Base-by-base conservation (phyloP, 1,139 yeast genomes). In the Taphrina communis region DNA sequence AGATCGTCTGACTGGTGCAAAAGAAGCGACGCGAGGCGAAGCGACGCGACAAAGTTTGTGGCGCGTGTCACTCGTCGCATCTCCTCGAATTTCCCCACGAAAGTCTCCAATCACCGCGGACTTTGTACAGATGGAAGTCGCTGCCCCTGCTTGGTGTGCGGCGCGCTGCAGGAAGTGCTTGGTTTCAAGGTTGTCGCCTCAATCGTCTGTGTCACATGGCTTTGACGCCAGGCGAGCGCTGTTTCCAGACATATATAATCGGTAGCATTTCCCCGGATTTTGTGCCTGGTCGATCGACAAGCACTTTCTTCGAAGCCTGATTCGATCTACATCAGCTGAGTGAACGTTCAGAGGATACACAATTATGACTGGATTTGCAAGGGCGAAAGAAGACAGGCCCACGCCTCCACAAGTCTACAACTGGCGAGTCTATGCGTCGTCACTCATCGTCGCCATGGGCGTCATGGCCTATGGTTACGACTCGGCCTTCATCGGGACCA, bases 1-100 rank as follows among this genome's bases (percentile, higher is more conserved):
- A 25, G 31, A 25, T 25, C 31, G 31, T 25, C 31, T 25, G 31
- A 25, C 31, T 25, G 31, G 31, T 25, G 31, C 31, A 25, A 25
- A 39, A 39, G 17, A 46, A 46, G 51, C 51, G 51, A 46, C 11
- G 51, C 51, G 51, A 46, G 25, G 51, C 51, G 51, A 46, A 11
- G 51, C 51, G 51, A 46, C 25, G 51, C 51, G 51, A 46, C 42
- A 39, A 39, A 39, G 42, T 39, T 39, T 14, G 42, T 39, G 42
- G 42, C 42, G 42, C 14, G 14, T 39, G 42, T 6, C 42, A 39
- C 42, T 14, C 14, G 42, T 11, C 31, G 31, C 14, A 39, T 14
- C 42, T 39, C 42, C 42, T 39, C 42, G 31, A 25, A 39, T 39
- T 39, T 39, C 42, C 42, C 42, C 42, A 39, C 42, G 42, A 39